Conservation (phyloP, 2,329 filamentous ascomycete species). For the Alternaria panax region DNA sequence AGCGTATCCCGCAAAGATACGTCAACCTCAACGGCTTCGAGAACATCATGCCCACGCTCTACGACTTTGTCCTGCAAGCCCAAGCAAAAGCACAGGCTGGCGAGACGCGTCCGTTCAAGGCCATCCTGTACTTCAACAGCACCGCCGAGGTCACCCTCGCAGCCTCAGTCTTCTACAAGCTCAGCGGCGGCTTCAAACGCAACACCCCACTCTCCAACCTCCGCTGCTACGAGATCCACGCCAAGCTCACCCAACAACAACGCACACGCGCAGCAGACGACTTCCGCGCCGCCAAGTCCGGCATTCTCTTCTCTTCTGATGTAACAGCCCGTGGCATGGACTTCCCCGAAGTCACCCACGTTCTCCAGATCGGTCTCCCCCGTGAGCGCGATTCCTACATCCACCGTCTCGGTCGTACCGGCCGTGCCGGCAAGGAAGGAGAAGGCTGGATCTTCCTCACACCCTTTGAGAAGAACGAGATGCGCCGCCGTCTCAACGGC, state of each 20-base stretch:
- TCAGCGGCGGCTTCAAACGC: constrained; percentile 51
- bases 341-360: constrained; percentile 61
- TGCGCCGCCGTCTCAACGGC: constrained; percentile 61
- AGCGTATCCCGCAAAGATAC: constrained; percentile 80
- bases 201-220: constrained; percentile 39
- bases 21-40: constrained; percentile 73
- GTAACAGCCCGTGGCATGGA: constrained; percentile 63
- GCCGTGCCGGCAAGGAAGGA: constrained; percentile 74
- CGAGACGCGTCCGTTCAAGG: constrained; percentile 77
- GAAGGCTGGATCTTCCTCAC: constrained; percentile 73
- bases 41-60: constrained; percentile 76
- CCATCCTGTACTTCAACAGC: constrained; percentile 90
- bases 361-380: constrained; percentile 60
- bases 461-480: constrained; percentile 59
- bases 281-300: constrained; percentile 72
- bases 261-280: constrained; percentile 74
- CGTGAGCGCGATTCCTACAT: constrained; percentile 58
- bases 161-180: constrained; percentile 63
- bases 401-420: constrained; percentile 61
- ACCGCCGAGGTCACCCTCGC: constrained; percentile 75
- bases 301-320: constrained; percentile 60
- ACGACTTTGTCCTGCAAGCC: constrained; percentile 76
- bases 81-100: constrained; percentile 54
- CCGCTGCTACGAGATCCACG: constrained; percentile 73
- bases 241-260: constrained; percentile 72